Evolutionary conservation across 2,329 filamentous ascomycete genomes (phyloP).

Genomic region (Pseudogymnoascus sp.): DNA sequence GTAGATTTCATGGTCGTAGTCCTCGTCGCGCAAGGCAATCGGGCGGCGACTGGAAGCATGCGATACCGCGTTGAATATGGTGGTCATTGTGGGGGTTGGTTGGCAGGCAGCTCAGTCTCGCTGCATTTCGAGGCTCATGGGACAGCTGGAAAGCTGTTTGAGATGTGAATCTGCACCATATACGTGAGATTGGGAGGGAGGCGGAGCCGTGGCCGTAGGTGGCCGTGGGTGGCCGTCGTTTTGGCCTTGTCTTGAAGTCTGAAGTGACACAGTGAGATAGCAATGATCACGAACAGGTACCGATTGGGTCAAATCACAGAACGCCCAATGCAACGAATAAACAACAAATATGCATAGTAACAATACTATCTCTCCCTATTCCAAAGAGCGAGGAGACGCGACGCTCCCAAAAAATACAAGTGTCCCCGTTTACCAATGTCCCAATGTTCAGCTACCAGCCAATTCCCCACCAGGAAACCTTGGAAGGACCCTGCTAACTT

Average conservation of each 20-base stretch:
- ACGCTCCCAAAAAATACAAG: neutral
- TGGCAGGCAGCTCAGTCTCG: neutral
- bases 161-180: neutral
- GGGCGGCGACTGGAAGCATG: conserved; percentile 39
- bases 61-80: conserved; percentile 17
- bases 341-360: neutral
- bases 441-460: neutral
- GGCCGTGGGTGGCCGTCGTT: neutral
- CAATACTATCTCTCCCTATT: neutral
- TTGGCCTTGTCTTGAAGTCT: neutral
- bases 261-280: neutral
- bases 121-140: neutral
- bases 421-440: neutral
- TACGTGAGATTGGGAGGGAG: neutral
- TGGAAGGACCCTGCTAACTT: conserved; percentile 6
- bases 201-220: neutral
- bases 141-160: neutral
- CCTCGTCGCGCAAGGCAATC: conserved; percentile 45
- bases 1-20: conserved; percentile 64
- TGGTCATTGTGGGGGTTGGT: conserved; percentile 11
- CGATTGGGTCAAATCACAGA: neutral
- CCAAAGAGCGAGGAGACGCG: neutral
- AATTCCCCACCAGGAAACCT: conserved; percentile 3
- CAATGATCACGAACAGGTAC: neutral
- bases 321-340: neutral